Percentiles rank a stretch among this genome's conserved stretches.
Evolutionary conservation across 2,329 filamentous ascomycete genomes (phyloP).

Genomic region (Phialophora macrospora): DNA sequence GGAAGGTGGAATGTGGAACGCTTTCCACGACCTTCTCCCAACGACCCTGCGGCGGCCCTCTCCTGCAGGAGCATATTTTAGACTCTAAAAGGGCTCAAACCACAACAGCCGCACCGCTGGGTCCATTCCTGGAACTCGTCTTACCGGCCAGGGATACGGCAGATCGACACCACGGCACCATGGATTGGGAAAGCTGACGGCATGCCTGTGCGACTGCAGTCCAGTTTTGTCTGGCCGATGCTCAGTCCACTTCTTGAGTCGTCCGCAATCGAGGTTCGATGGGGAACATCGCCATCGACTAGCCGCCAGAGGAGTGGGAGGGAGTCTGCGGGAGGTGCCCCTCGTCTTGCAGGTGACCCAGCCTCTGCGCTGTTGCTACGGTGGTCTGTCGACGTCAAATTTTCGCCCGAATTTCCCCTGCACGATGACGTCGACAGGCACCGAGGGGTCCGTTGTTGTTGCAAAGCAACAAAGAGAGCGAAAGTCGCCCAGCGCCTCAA

Average conservation of each 20-base stretch:
- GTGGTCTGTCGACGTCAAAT: conserved; percentile 26
- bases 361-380: conserved; percentile 10
- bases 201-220: conserved; percentile 22
- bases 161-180: conserved; percentile 28
- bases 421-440: conserved; percentile 31
- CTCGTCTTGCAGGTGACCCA: conserved; percentile 18
- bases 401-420: conserved; percentile 21
- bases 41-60: not conserved
- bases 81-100: conserved; percentile 7
- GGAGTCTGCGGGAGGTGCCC: conserved; percentile 14
- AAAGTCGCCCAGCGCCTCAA: not conserved
- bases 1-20: conserved; percentile 20
- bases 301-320: conserved; percentile 15
- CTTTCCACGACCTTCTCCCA: not conserved
- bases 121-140: conserved; percentile 22
- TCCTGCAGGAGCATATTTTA: conserved; percentile 22
- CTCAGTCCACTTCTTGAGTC: conserved; percentile 19
- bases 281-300: conserved; percentile 5
- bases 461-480: conserved; percentile 2
- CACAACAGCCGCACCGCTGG: conserved; percentile 24
- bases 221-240: conserved; percentile 14
- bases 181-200: conserved; percentile 32
- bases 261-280: conserved; percentile 10
- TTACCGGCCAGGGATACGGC: conserved; percentile 20
- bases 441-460: conserved; percentile 17